Percentiles rank a stretch among this genome's conserved stretches.
Conservation (phyloP, 495 filamentous ascomycete genomes). For the Hypoxylon lenormandii region DNA sequence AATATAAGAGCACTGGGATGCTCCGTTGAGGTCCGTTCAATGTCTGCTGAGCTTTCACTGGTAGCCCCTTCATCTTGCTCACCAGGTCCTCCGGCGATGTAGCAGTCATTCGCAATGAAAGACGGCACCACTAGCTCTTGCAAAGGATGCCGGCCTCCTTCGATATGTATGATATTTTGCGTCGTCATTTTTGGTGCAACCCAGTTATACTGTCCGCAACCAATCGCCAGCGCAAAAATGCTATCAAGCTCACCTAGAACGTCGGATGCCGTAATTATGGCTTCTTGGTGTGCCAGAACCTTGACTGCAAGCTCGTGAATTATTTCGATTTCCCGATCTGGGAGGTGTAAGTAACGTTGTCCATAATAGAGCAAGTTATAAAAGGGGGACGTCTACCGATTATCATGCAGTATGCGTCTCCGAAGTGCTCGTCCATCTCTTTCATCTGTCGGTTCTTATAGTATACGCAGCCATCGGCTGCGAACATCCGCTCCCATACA, state of each 20-base stretch:
- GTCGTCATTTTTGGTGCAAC: slow-evolving; percentile 74
- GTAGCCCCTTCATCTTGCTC: slow-evolving; percentile 24
- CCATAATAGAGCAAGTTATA: not conserved
- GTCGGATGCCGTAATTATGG: slow-evolving; percentile 75
- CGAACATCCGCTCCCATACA: slow-evolving; percentile 83
- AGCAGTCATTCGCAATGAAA: slow-evolving; percentile 86
- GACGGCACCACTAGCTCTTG: slow-evolving; percentile 89
- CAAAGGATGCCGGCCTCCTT: slow-evolving; percentile 85
- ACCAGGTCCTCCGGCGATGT: slow-evolving; percentile 71
- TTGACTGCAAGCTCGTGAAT: slow-evolving; percentile 79
- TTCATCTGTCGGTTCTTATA: slow-evolving; percentile 90
- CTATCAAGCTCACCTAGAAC: slow-evolving; percentile 91
- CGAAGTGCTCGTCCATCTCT: slow-evolving; percentile 83
- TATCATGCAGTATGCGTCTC: slow-evolving; percentile 86
- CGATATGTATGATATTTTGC: slow-evolving; percentile 80
- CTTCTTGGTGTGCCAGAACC: slow-evolving; percentile 76
- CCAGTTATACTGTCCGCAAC: slow-evolving; percentile 80
- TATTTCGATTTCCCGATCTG: slow-evolving; percentile 92
- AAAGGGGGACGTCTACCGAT: slow-evolving; percentile 69
- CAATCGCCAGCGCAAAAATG: slow-evolving; percentile 81
- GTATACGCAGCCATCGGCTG: slow-evolving; percentile 76
- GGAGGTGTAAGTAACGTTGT: slow-evolving; percentile 35
- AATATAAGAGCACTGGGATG: slow-evolving; percentile 80
- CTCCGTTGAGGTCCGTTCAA: slow-evolving; percentile 32
- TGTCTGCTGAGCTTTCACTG: slow-evolving; percentile 14